Evolutionary conservation across 2,329 filamentous ascomycete genomes (phyloP), one percentile per base, ranked within the genome.

Genomic region (Nemania diffusa): DNA sequence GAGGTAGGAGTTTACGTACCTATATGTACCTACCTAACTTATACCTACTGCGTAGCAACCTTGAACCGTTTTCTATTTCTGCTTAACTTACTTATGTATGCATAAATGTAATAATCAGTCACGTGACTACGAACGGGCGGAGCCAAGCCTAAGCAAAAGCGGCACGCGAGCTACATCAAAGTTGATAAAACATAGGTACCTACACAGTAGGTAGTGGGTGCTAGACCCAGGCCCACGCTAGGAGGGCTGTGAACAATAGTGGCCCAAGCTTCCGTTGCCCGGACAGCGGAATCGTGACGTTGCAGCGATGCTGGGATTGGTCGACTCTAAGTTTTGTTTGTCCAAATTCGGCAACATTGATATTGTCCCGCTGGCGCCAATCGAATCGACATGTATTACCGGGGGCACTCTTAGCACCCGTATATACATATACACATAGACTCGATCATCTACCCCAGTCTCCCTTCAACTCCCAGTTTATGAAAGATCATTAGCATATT

Each of bases 261-360:
- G 74, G 68, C 22, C 64, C 70, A 29, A 70, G 67, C 64, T 68
- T 32, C 59, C 40, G 74, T 77, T 77, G 74, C 74, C 56, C 48
- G 65, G 74, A 64, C 72, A 74, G 68, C 75, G 52, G 40, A 57
- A 51, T 53, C 56, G 70, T 71, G 71, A 76, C 71, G 72, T 66
- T 72, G 69, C 69, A 73, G 69, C 29, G 27, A 40, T 24, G 50
- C 69, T 68, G 40, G 67, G 72, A 75, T 76, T 76, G 74, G 74
- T 65, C 65, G 59, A 55, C 48, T 17, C 34, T 32, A 22, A 13
- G 58, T 53, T 71, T 74, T 76, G 74, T 76, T 76, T 76, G 68
- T 75, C 68, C 67, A 72, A 65, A 58, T 68, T 63, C 51, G 67
- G 53, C 64, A 65, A 70, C 48, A 56, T 65, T 65, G 66, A 57